These are phyloP conservation scores for Mortierella sp. DNA, from an alignment of 371 early-diverging fungal species.

Conservation along the genomic window DNA sequence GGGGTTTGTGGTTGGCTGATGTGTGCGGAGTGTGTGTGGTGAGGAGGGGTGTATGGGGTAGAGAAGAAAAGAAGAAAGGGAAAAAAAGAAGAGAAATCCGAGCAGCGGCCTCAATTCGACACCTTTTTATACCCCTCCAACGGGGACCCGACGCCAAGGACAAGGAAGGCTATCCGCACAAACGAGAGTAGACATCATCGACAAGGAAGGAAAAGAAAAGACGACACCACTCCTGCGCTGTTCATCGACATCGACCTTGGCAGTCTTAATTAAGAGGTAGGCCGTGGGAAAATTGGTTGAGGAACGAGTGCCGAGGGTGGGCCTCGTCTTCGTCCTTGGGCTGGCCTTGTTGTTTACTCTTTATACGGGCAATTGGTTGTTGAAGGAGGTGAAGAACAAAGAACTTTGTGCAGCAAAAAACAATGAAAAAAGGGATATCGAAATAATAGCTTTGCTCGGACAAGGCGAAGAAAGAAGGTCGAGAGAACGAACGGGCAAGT, in stretches of 20 bases:
- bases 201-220: neutral
- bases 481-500: too few species aligned
- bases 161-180: neutral
- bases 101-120: neutral
- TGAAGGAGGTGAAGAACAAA: too few species aligned
- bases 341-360: too few species aligned
- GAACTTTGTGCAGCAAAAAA: too few species aligned
- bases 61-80: neutral
- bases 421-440: too few species aligned
- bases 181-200: neutral
- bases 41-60: neutral
- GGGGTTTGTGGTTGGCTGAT: neutral
- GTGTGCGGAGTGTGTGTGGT: neutral
- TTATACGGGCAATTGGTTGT: too few species aligned
- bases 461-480: too few species aligned
- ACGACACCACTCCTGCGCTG: conserved; percentile 7
- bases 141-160: neutral
- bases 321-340: too few species aligned
- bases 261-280: conserved; percentile 10
- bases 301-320: neutral
- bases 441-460: too few species aligned
- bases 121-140: neutral
- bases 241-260: conserved; percentile 4
- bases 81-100: conserved; percentile 6
- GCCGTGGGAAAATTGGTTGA: conserved; percentile 11